Conservation (phyloP, 2,329 filamentous ascomycete genomes). For the Penicillium sp. region DNA sequence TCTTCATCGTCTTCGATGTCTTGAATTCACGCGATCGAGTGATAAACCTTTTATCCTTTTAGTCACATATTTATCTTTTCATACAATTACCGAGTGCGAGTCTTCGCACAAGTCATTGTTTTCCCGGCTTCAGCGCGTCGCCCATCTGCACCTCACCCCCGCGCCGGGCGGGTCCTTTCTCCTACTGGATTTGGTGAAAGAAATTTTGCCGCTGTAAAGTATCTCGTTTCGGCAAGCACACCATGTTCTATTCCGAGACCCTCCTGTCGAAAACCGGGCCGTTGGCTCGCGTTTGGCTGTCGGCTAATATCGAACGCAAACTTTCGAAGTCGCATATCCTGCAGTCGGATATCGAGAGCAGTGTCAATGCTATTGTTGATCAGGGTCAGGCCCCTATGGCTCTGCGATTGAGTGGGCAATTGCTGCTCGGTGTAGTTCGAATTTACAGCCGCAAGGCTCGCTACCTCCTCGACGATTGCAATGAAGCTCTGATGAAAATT, state of each 20-base stretch:
- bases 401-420: constrained; percentile 85
- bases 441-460: constrained; percentile 98
- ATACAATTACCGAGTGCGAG: constrained; percentile 7
- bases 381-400: constrained; percentile 93
- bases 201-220: constrained; percentile 33
- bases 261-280: constrained; percentile 95
- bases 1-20: constrained; percentile 11
- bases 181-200: constrained; percentile 27
- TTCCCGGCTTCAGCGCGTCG: constrained; percentile 35
- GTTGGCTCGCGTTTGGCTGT: constrained; percentile 95
- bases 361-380: constrained; percentile 91
- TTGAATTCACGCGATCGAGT: constrained; percentile 12
- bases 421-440: constrained; percentile 90
- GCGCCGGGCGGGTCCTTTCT: constrained; percentile 32
- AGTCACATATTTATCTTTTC: not conserved
- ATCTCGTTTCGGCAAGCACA: constrained; percentile 15
- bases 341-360: constrained; percentile 90
- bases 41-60: constrained; percentile 2
- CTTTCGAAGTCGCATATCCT: constrained; percentile 95
- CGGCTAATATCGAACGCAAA: constrained; percentile 97
- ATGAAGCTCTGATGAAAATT: constrained; percentile 95
- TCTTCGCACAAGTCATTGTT: constrained; percentile 28
- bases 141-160: constrained; percentile 29
- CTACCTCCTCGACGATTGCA: constrained; percentile 95
- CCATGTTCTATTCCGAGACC: constrained; percentile 97